These are phyloP conservation scores for Calonectria crousiana DNA, from an alignment of 2,329 filamentous ascomycete genomes.

Conservation along the genomic window DNA sequence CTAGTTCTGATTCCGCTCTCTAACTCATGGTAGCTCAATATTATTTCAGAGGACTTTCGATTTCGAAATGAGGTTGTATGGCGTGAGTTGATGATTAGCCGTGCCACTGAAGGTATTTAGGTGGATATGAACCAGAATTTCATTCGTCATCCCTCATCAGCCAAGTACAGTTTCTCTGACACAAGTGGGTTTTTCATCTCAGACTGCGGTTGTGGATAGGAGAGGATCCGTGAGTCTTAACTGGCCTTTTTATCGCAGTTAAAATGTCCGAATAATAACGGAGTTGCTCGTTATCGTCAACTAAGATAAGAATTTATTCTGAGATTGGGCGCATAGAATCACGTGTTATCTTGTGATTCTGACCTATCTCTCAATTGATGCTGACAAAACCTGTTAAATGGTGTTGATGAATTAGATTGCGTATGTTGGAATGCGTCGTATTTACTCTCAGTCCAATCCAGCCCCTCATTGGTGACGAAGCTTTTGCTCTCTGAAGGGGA, in stretches of 20 bases:
- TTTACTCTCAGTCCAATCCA: not conserved
- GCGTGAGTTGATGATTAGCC: not conserved
- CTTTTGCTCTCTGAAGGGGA: not conserved
- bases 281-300: too few relatives aligned
- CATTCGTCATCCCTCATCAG: not conserved
- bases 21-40: not conserved
- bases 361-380: not conserved
- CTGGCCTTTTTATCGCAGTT: too few relatives aligned
- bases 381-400: not conserved
- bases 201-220: too few relatives aligned
- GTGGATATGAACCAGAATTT: not conserved
- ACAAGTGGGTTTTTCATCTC: too few relatives aligned
- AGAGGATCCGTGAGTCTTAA: too few relatives aligned
- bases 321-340: not conserved
- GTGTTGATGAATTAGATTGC: not conserved
- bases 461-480: not conserved
- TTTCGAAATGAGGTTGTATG: not conserved
- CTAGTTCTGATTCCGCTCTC: not conserved
- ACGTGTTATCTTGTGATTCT: accelerated
- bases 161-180: too few relatives aligned
- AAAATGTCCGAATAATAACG: too few relatives aligned
- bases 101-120: too few relatives aligned
- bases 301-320: not conserved
- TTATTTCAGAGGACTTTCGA: not conserved
- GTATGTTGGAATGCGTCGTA: not conserved